A percentile compares a stretch with the other conserved stretches of the same genome.
phyloP scores from a whole-genome alignment of 371 early-diverging fungal species.

The Saksenaea oblongispora region DNA sequence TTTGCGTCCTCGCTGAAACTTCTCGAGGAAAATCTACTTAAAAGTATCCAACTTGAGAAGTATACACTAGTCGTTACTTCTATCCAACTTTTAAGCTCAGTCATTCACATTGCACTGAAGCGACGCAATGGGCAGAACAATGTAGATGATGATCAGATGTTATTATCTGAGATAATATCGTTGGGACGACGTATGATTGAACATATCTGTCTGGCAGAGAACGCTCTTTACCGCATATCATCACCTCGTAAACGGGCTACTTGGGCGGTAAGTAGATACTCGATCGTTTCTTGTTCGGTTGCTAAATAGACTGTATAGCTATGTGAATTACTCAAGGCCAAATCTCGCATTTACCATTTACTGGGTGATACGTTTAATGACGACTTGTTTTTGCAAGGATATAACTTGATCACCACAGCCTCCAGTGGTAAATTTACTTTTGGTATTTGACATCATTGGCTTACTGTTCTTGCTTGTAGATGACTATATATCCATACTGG shows the following conservation, averaged over 20 bases:
- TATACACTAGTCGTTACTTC: conserved; percentile 21
- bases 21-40: conserved; percentile 15
- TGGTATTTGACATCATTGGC: background rate
- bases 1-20: conserved; percentile 9
- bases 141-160: conserved; percentile 21
- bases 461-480: conserved; percentile 8
- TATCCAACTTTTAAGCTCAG: conserved; percentile 17
- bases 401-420: conserved; percentile 7
- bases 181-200: background rate
- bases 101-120: conserved; percentile 13
- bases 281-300: background rate
- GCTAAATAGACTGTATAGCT: conserved; percentile 6
- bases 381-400: conserved; percentile 21
- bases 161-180: background rate
- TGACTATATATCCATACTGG: conserved; percentile 14
- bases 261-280: background rate
- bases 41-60: conserved; percentile 6
- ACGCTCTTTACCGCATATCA: background rate
- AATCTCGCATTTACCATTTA: conserved; percentile 20
- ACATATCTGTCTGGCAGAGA: background rate
- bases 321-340: conserved; percentile 23
- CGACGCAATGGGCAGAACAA: background rate
- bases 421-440: conserved; percentile 14
- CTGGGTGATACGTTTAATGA: conserved; percentile 22
- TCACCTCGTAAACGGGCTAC: background rate